Evolutionary conservation across 163 green algal genomes (phyloP).

Genomic region (Trebouxiophyceae sp.): DNA sequence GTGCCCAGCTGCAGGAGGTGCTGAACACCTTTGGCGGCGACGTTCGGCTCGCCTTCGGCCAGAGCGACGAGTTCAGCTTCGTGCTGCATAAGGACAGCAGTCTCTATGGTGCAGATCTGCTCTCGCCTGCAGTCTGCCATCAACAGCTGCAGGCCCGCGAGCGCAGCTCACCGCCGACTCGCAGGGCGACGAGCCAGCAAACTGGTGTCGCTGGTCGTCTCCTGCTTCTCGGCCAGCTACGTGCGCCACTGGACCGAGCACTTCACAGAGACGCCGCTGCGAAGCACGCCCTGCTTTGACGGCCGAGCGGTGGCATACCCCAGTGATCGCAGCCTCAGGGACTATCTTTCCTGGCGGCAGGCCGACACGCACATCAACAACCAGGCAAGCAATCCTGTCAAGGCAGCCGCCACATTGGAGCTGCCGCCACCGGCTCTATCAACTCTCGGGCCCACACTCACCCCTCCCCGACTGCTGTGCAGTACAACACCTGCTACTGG

Average conservation of each 20-base stretch:
- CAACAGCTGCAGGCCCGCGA: not conserved
- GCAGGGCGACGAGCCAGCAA: conserved; percentile 71
- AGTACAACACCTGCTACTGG: conserved; percentile 98
- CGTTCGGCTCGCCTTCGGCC: conserved; percentile 75
- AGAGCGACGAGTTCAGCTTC: conserved; percentile 96
- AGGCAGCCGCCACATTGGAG: too few relatives aligned
- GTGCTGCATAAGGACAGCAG: conserved; percentile 59
- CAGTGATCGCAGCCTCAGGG: conserved; percentile 45
- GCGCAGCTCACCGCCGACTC: too few relatives aligned
- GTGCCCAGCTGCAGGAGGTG: conserved; percentile 57
- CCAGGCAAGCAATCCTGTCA: too few relatives aligned
- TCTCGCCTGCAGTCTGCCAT: not conserved
- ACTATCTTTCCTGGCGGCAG: conserved; percentile 93
- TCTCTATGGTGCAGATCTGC: conserved; percentile 60
- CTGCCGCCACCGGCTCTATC: too few relatives aligned
- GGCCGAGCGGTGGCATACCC: conserved; percentile 84
- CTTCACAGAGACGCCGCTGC: conserved; percentile 46
- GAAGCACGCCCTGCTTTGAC: conserved; percentile 79
- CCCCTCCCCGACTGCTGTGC: conserved; percentile 6
- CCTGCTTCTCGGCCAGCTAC: conserved; percentile 81
- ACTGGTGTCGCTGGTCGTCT: conserved; percentile 76
- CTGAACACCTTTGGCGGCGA: conserved; percentile 73
- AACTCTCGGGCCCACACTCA: too few relatives aligned
- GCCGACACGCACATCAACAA: conserved; percentile 96
- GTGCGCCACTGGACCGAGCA: conserved; percentile 62